phyloP scores from a whole-genome alignment of 768 basidiomycete species.

The Russula emetica region DNA sequence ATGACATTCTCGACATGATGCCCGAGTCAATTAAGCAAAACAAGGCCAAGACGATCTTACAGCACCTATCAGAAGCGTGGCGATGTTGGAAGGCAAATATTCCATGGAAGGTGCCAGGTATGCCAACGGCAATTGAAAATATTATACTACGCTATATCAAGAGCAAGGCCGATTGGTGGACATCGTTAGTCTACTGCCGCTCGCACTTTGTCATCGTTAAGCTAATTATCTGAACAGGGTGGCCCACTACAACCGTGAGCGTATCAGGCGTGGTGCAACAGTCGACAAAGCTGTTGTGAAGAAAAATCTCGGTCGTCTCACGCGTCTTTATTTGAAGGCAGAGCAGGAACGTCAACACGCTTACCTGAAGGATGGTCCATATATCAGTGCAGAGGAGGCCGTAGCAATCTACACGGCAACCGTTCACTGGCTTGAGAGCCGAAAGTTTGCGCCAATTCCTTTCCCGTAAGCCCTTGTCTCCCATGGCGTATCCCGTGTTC shows the following conservation, averaged over 20 bases:
- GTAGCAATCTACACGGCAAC: slow-evolving; percentile 98
- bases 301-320: slow-evolving; percentile 97
- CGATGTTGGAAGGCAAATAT: slow-evolving; percentile 97
- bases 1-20: slow-evolving; percentile 99
- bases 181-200: slow-evolving; percentile 55
- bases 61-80: slow-evolving; percentile 98
- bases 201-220: neutral
- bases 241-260: slow-evolving; percentile 96
- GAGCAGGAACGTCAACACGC: slow-evolving; percentile 99
- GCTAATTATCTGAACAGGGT: slow-evolving; percentile 45
- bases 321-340: slow-evolving; percentile 95
- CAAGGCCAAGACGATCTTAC: slow-evolving; percentile 98
- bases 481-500: neutral
- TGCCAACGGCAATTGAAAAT: slow-evolving; percentile 99
- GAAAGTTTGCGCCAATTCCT: slow-evolving; percentile 97
- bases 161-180: slow-evolving; percentile 99
- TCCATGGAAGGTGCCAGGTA: slow-evolving; percentile 99
- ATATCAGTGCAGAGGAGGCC: slow-evolving; percentile 97
- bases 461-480: slow-evolving; percentile 68
- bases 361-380: slow-evolving; percentile 98
- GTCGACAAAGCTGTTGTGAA: slow-evolving; percentile 99
- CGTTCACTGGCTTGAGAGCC: slow-evolving; percentile 97
- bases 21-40: slow-evolving; percentile 99
- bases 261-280: slow-evolving; percentile 93
- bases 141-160: slow-evolving; percentile 99